These are phyloP conservation scores for Pichia deserticola DNA, from an alignment of 805 yeast genomes.

Conservation along the genomic window DNA sequence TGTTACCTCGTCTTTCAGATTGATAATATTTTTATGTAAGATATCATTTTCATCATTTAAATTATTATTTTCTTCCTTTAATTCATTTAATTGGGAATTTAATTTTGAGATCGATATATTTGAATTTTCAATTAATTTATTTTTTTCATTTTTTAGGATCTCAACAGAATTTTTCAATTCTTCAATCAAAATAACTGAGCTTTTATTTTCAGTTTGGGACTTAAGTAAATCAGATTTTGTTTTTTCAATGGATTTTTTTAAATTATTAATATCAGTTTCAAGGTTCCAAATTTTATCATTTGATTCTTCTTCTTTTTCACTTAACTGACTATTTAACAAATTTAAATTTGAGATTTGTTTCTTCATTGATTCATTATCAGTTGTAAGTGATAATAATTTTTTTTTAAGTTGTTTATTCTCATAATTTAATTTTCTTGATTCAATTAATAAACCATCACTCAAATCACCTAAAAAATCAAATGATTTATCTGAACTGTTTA, in stretches of 20 bases:
- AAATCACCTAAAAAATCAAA: constrained; percentile 67
- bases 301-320: constrained; percentile 38
- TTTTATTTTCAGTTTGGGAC: constrained; percentile 29
- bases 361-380: constrained; percentile 34
- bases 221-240: constrained; percentile 31
- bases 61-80: constrained; percentile 46
- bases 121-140: constrained; percentile 34
- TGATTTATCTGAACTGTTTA: constrained; percentile 33
- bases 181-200: constrained; percentile 17
- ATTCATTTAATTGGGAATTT: constrained; percentile 37
- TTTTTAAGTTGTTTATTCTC: constrained; percentile 47
- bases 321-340: constrained; percentile 26
- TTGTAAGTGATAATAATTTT: constrained; percentile 34
- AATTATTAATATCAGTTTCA: constrained; percentile 38
- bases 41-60: constrained; percentile 65
- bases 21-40: constrained; percentile 34
- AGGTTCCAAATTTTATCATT: constrained; percentile 67
- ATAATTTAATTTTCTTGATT: constrained; percentile 62
- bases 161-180: constrained; percentile 44
- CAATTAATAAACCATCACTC: constrained; percentile 62
- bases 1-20: constrained; percentile 14
- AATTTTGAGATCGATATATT: constrained; percentile 30
- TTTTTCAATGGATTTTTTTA: constrained; percentile 37
- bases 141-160: constrained; percentile 32
- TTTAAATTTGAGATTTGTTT: constrained; percentile 31